Evolutionary conservation across 805 yeast genomes (phyloP), one percentile per base, ranked within the genome.

Genomic region (Suhomyces pyralidae): DNA sequence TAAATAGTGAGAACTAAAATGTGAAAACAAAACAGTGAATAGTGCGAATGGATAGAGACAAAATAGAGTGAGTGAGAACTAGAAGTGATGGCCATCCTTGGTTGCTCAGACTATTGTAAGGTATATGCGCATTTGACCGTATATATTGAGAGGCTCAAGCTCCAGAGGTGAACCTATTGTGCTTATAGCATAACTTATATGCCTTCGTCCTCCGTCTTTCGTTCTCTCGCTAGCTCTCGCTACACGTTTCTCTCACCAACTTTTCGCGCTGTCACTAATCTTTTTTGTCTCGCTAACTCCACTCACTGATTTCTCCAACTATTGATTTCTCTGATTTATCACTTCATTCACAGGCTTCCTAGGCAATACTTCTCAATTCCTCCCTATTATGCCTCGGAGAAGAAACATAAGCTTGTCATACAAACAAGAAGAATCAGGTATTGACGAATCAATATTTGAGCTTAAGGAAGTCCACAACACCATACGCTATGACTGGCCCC

Each of bases 401-500:
- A 26, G 34, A 26, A 30, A 40, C 15, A 5, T n/a, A 12, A 30
- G 38, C 17, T 30, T 28, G 28, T 30, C 48, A 0, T 46, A 46
- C 28, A 20, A 22, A 10, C 42, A 30, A 17, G 48, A 20, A 19
- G 40, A 28, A 2, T 19, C 38, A 6, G 40, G 48, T 30, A 46
- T 19, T 42, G 9, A 49, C 40, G 66, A 67, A 36, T 66, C 74
- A 10, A 61, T 75, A 46, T 59, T 65, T 30, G 75, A 70, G 51
- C 61, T 75, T 52, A 69, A 70, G 53, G 69, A 71, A 44, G 63
- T 69, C 7, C 64, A 67, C 54, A 70, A 70, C 52, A 66, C 68
- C n/a, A 58, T 74, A 26, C 64, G 66, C 48, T 74, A 73, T 55
- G 80, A 76, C 51, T 76, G 80, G 80, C 77, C 78, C 5, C 77